Percentiles rank a stretch among this genome's conserved stretches.
Conservation (phyloP, 2,329 filamentous ascomycete species). For the Achaetomium macrosporum region DNA sequence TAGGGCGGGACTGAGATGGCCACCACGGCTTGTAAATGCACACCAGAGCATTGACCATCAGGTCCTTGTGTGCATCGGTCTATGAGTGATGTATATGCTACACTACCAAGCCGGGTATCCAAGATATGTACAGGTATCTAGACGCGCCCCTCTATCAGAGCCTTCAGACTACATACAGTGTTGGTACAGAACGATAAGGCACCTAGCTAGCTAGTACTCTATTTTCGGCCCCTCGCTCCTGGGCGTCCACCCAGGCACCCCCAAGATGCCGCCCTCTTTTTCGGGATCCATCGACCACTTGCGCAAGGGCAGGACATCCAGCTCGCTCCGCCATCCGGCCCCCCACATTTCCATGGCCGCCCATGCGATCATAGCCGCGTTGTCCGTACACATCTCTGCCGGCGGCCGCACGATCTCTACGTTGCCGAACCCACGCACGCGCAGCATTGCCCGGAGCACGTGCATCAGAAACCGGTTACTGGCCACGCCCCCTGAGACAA, state of each 20-base stretch:
- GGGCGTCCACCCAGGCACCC: background rate
- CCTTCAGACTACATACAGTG: too few relatives aligned
- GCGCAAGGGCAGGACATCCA: slow-evolving; percentile 54
- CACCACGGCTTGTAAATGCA: slow-evolving; percentile 23
- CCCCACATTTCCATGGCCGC: slow-evolving; percentile 87
- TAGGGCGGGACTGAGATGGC: background rate
- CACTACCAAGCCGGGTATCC: background rate
- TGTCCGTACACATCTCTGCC: slow-evolving; percentile 76
- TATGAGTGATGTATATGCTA: background rate
- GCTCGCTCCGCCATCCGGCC: slow-evolving; percentile 61
- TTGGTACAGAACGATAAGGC: too few relatives aligned
- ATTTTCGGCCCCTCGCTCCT: slow-evolving; percentile 34
- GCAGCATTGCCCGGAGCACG: slow-evolving; percentile 53
- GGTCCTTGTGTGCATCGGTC: background rate
- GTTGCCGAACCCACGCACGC: slow-evolving; percentile 57
- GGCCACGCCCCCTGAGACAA: slow-evolving; percentile 87
- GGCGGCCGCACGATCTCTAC: slow-evolving; percentile 70
- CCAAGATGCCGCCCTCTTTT: slow-evolving; percentile 27
- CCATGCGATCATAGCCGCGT: slow-evolving; percentile 98
- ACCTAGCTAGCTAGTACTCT: background rate
- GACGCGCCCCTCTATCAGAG: too few relatives aligned
- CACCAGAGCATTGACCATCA: slow-evolving; percentile 16
- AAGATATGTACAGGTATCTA: background rate
- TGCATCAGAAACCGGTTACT: slow-evolving; percentile 73
- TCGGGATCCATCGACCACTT: slow-evolving; percentile 70